A percentile compares a stretch with the other conserved stretches of the same genome.
Evolutionary conservation across 495 filamentous ascomycete species (phyloP).

Genomic region (Penicillium chermesinum): DNA sequence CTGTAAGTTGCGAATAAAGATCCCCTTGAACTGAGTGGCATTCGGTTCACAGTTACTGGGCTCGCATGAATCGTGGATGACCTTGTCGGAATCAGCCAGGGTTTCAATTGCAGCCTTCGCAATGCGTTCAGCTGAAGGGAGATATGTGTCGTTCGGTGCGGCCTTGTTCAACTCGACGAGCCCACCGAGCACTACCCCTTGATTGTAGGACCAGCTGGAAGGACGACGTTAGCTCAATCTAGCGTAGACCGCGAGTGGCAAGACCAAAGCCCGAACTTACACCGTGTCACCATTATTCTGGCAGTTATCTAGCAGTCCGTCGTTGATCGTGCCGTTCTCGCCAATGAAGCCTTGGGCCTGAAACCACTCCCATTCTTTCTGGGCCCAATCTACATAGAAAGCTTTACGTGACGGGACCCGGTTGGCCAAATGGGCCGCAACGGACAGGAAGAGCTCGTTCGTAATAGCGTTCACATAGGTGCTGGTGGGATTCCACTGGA

Average conservation of each 20-base stretch:
- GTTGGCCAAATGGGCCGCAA: constrained; percentile 70
- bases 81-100: constrained; percentile 47
- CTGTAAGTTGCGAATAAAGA: constrained; percentile 67
- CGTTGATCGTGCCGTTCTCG: constrained; percentile 60
- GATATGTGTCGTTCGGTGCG: constrained; percentile 45
- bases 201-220: constrained; percentile 67
- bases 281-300: constrained; percentile 58
- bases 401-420: constrained; percentile 45
- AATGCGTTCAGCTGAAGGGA: constrained; percentile 55
- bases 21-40: constrained; percentile 71
- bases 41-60: constrained; percentile 54
- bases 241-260: not conserved
- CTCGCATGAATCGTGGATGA: constrained; percentile 63
- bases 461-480: constrained; percentile 65
- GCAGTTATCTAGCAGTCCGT: constrained; percentile 59
- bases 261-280: constrained; percentile 8
- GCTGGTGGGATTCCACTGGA: constrained; percentile 63
- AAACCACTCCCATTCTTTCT: constrained; percentile 66
- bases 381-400: constrained; percentile 54
- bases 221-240: not conserved
- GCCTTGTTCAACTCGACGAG: constrained; percentile 62
- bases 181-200: constrained; percentile 70
- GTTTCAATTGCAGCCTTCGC: constrained; percentile 57
- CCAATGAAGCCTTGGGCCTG: constrained; percentile 60
- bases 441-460: constrained; percentile 68